phyloP scores from a whole-genome alignment of 352 stramenopile genomes.

The Thalassiosira ordinaria region DNA sequence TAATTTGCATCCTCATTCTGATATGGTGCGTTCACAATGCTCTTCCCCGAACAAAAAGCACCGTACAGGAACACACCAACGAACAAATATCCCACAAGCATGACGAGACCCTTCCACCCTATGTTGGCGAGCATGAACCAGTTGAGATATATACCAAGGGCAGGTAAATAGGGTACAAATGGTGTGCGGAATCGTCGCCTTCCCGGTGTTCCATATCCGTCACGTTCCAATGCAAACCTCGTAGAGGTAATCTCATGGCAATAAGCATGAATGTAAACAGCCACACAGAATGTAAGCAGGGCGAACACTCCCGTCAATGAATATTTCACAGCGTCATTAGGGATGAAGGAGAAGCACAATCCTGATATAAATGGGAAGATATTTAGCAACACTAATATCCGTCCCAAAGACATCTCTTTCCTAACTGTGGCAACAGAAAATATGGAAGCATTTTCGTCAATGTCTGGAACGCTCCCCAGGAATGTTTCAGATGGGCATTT shows the following conservation, averaged over 20 bases:
- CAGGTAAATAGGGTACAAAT: slow-evolving; percentile 51
- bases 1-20: background rate
- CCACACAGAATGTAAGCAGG: slow-evolving; percentile 29
- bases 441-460: slow-evolving; percentile 12
- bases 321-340: slow-evolving; percentile 9
- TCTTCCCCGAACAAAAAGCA: background rate
- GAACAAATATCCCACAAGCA: slow-evolving; percentile 53
- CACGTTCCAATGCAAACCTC: slow-evolving; percentile 26
- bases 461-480: slow-evolving; percentile 16
- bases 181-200: slow-evolving; percentile 48
- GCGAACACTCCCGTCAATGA: slow-evolving; percentile 24
- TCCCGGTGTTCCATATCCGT: slow-evolving; percentile 29
- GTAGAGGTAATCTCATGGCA: slow-evolving; percentile 29
- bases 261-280: slow-evolving; percentile 31
- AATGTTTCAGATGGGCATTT: slow-evolving; percentile 48
- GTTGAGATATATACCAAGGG: slow-evolving; percentile 60
- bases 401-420: slow-evolving; percentile 29
- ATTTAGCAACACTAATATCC: slow-evolving; percentile 44
- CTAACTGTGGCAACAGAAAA: slow-evolving; percentile 27
- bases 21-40: background rate
- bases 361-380: slow-evolving; percentile 42
- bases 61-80: slow-evolving; percentile 38
- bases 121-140: slow-evolving; percentile 62
- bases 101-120: slow-evolving; percentile 41
- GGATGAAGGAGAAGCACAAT: slow-evolving; percentile 41